Base-by-base conservation (phyloP, 305 asterid genomes). In the Nicotiana rustica region DNA sequence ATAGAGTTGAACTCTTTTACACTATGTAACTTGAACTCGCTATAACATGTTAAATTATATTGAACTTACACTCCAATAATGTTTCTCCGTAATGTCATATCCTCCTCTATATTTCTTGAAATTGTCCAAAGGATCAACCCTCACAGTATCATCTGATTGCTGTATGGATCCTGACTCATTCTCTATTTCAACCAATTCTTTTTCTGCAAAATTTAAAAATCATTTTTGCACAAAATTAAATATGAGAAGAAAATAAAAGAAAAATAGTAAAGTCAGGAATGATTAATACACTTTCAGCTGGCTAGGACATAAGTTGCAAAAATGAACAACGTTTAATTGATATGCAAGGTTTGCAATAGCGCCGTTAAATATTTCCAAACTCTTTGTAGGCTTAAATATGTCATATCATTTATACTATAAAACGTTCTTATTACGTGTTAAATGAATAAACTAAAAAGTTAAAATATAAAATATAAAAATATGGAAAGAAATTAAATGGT, bases 61-160 rank as follows among this genome's bases (percentile, higher is more conserved):
- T 52, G 3, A 66, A 89, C 97, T 88, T 88, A 95, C 98, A 85
- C 93, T 88, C 99, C 99, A 95, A 78, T 95, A 95, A 44, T 95
- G 90, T 59, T 85, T 88, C 88, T 91, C 91, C 1, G 91, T 92
- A 44, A 95, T 82, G 52, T 95, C 98, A 83, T 88, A 95, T 4
- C 97, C 99, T 86, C 96, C 98, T 84, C 94, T 91, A 82, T 95
- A 95, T 88, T 89, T 91, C 87, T 90, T 91, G 62, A 95, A 83
- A 67, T 81, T 67, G 31, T 95, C 86, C 2, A 95, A 88, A 56
- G 99, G 99, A 85, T 95, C 99, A 2, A 77, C 88, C 76, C 99
- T 89, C 60, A 88, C 92, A 0, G 97, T 93, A 19, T 88, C 90
- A 80, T 90, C 93, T 5, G 69, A 33, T 84, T 67, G 86, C 14